Percentiles rank a stretch among this genome's conserved stretches.
These are phyloP conservation scores for grape (Vitis vinifera) DNA, from an alignment of 164 flowering plant genomes.

Conservation along the genomic window DNA sequence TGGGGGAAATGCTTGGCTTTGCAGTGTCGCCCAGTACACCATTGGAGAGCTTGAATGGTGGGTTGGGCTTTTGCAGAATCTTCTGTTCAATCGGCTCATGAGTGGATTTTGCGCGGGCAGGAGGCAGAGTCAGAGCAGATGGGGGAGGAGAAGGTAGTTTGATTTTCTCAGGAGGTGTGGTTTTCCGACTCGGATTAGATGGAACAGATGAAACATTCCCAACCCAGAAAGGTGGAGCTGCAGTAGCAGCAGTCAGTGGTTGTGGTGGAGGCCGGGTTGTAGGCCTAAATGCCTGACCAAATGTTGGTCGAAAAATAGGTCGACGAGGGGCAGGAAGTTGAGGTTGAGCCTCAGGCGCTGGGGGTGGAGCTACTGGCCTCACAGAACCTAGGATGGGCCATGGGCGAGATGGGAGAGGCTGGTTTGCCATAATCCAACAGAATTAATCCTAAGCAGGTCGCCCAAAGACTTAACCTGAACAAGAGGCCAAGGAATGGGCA, in stretches of 20 bases:
- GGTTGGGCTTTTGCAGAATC: slow-evolving; percentile 25
- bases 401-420: slow-evolving; percentile 30
- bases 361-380: neutral
- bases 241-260: slow-evolving; percentile 13
- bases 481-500: neutral
- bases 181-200: neutral
- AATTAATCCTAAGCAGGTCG: too few species aligned
- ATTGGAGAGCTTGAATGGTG: neutral
- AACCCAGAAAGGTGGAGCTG: neutral
- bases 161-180: slow-evolving; percentile 26
- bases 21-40: slow-evolving; percentile 1
- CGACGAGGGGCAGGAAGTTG: slow-evolving; percentile 14
- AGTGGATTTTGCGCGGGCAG: slow-evolving; percentile 30
- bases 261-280: slow-evolving; percentile 1
- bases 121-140: slow-evolving; percentile 51
- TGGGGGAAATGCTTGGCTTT: slow-evolving; percentile 4
- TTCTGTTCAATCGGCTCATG: slow-evolving; percentile 39
- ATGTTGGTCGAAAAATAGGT: slow-evolving; percentile 13
- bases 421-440: slow-evolving; percentile 24
- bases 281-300: neutral
- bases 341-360: neutral
- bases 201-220: neutral
- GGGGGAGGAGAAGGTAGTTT: slow-evolving; percentile 33
- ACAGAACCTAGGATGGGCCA: slow-evolving; percentile 38
- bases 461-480: too few species aligned